Base-by-base conservation (phyloP, 108 stramenopile species). In the Cyclotella kingstonii region DNA sequence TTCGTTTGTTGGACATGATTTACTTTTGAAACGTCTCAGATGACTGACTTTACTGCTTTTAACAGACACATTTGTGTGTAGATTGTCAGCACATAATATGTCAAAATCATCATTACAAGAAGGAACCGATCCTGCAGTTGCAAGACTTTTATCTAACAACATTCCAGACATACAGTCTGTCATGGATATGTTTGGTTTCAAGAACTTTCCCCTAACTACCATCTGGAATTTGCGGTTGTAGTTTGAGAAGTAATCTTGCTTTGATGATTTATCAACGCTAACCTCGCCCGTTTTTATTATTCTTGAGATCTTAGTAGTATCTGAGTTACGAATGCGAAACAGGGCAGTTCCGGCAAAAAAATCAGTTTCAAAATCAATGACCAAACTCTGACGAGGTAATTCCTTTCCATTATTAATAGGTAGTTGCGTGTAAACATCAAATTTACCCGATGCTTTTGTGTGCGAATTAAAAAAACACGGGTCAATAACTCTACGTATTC, bases 131-230 rank as follows among this genome's bases (percentile, higher is more conserved):
- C 53, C 52, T 3, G 70, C 31, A 6, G 54, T 58, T 18, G 38
- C 35, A 10, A 63, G 80, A 8, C 51, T 67, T 8, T 71, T 62
- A 55, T 79, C 64, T 11, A 88, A 66, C 35, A 67, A 23, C 45
- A 85, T 66, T 15, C 90, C 90, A 8, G 70, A 82, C 36, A 89
- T 23, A 48, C 87, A 85, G 22, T 95, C 84, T 15, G 93, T 95
- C 52, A 93, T 81, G 22, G 58, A 22, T 10, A 72, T 40, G 25
- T 54, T 36, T 15, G 54, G 19, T 51, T 60, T 62, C 2, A 34
- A 33, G 48, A 72, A 72, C 39, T 58, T 72, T 11, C 70, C 70
- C 7, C 70, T 28, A 23, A 72, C 58, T 15, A 63, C 62, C 62
- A 72, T 58, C 51, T 72, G 70, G 41, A 63, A 63, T 60, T 63